phyloP scores from a whole-genome alignment of 306 rosid species.

The Alnus rubra region DNA sequence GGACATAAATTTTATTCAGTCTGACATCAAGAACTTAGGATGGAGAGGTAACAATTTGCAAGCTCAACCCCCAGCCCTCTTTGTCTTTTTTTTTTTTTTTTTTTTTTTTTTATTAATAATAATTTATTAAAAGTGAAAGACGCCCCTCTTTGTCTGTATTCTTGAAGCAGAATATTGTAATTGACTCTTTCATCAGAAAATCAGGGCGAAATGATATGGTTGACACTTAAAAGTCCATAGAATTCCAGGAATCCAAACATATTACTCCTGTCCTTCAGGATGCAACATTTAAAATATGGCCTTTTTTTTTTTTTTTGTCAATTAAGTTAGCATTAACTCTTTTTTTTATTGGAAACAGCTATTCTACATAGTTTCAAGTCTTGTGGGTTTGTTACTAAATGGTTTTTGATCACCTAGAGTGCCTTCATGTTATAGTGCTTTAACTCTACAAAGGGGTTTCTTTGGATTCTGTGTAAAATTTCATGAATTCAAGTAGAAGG shows the following conservation, averaged over 20 bases:
- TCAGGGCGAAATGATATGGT: slow-evolving; percentile 2
- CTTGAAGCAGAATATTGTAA: slow-evolving; percentile 18
- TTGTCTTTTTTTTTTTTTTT: neutral
- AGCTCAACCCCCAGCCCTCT: slow-evolving; percentile 1
- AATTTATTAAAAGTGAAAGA: too few relatives aligned
- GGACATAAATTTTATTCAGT: slow-evolving; percentile 75
- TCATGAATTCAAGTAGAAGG: neutral
- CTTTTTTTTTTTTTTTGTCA: neutral
- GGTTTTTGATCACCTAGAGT: neutral
- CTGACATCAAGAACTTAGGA: slow-evolving; percentile 57
- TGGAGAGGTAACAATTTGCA: slow-evolving; percentile 64
- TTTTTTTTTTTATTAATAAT: too few relatives aligned
- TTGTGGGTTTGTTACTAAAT: neutral
- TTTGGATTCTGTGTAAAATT: neutral
- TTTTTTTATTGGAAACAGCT: neutral
- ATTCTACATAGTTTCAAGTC: neutral
- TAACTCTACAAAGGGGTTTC: neutral
- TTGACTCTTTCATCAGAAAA: slow-evolving; percentile 2
- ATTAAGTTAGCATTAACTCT: neutral
- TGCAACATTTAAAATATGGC: neutral
- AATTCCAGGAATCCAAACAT: slow-evolving; percentile 8
- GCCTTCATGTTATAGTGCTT: neutral
- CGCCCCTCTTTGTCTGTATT: neutral
- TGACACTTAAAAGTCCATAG: neutral
- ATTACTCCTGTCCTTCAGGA: slow-evolving; percentile 4